A percentile compares a stretch with the other conserved stretches of the same genome.
Evolutionary conservation across 805 yeast species (phyloP).

Genomic region (Ogataea polymorpha): DNA sequence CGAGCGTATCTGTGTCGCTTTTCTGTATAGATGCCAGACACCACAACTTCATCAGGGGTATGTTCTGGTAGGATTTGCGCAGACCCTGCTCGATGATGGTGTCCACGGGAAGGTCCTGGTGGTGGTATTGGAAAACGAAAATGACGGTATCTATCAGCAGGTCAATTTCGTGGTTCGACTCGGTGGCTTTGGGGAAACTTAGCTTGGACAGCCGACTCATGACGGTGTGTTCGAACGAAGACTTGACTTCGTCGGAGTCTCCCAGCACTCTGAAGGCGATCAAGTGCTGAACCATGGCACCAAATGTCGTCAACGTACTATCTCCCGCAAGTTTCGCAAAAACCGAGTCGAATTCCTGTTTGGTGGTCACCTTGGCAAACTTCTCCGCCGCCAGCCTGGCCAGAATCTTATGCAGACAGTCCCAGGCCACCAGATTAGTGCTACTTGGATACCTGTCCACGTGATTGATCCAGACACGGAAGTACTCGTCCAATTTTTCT

Average conservation of each 20-base stretch:
- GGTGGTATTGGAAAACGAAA: constrained; percentile 13
- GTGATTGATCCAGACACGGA: constrained; percentile 12
- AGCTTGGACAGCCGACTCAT: constrained; percentile 22
- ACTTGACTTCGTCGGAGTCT: background rate
- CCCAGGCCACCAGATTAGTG: constrained; percentile 27
- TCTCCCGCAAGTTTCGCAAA: constrained; percentile 6
- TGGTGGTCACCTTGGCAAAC: constrained; percentile 3
- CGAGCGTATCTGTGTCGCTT: constrained; percentile 22
- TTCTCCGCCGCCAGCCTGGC: constrained; percentile 3
- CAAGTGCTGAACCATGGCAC: constrained; percentile 14
- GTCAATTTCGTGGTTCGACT: constrained; percentile 30
- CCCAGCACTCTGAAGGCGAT: constrained; percentile 19
- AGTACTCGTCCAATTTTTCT: constrained; percentile 6
- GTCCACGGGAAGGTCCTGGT: constrained; percentile 20
- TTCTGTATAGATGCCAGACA: constrained; percentile 27
- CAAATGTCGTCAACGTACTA: constrained; percentile 4
- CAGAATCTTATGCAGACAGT: constrained; percentile 14
- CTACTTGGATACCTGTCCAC: constrained; percentile 19
- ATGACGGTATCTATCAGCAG: constrained; percentile 32
- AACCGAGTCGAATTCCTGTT: constrained; percentile 7
- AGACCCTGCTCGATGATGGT: constrained; percentile 34
- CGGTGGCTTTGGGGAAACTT: constrained; percentile 45
- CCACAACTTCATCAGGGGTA: constrained; percentile 36
- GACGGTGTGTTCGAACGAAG: constrained; percentile 10
- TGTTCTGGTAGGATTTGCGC: constrained; percentile 45